Conservation (phyloP, 2,329 filamentous ascomycete genomes). For the Rhinocladiella similis region DNA sequence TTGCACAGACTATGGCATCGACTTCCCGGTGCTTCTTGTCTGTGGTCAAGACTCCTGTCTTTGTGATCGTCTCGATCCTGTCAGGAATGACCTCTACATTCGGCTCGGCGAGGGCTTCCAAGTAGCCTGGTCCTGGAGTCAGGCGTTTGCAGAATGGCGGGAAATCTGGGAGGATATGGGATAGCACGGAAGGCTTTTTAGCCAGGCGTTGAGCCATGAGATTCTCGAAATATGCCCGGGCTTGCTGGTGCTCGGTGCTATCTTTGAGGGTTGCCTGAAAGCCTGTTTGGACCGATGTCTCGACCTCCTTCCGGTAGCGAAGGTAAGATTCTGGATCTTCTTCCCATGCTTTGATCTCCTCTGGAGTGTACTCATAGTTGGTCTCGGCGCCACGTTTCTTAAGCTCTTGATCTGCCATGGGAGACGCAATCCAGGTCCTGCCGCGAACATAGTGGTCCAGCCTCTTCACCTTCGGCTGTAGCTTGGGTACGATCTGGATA, state of each 20-base stretch:
- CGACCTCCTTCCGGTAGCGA: constrained; percentile 38
- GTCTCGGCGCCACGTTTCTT: constrained; percentile 31
- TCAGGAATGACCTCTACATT: constrained; percentile 23
- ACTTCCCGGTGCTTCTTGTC: constrained; percentile 36
- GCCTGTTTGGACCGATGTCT: constrained; percentile 30
- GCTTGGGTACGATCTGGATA: constrained; percentile 33
- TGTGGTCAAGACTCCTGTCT: constrained; percentile 24
- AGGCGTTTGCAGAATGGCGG: constrained; percentile 44
- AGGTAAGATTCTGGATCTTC: constrained; percentile 28
- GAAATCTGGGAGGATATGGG: constrained; percentile 43
- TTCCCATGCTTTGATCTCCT: constrained; percentile 28
- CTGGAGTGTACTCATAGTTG: constrained; percentile 31
- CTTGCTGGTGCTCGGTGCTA: constrained; percentile 21
- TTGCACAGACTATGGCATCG: constrained; percentile 41
- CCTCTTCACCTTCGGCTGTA: constrained; percentile 29
- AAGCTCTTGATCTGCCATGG: constrained; percentile 18
- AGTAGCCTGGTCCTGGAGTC: constrained; percentile 48
- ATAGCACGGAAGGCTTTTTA: constrained; percentile 37
- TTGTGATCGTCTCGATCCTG: constrained; percentile 17
- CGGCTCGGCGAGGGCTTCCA: constrained; percentile 26
- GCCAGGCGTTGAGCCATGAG: constrained; percentile 26
- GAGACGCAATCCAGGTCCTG: constrained; percentile 33
- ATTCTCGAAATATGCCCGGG: constrained; percentile 14
- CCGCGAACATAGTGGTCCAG: constrained; percentile 33
- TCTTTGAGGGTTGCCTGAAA: constrained; percentile 26